Evolutionary conservation across 2,329 filamentous ascomycete species (phyloP), one percentile per base, ranked within the genome.

Genomic region (Aspergillus piperis): DNA sequence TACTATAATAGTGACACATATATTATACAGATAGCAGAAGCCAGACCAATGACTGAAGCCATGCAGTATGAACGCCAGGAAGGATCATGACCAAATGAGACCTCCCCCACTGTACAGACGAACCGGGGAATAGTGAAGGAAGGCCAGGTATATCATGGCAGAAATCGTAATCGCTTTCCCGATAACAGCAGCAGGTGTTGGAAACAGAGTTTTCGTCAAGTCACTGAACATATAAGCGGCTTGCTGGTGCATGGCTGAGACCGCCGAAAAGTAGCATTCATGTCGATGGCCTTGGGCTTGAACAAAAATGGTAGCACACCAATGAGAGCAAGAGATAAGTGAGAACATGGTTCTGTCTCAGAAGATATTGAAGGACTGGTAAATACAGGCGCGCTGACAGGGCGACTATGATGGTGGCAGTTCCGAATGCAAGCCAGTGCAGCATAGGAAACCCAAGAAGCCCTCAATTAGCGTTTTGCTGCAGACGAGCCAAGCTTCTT

Each of bases 401-500:
- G 25, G 8, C 13, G n/a, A 49, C 2, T 27, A 11, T 50, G 8
- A 13, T 17, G 8, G 8, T 27, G 47, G 15, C 15, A 17, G 7
- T n/a, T 32, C 15, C 15, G 3, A 17, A 30, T n/a, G 21, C 21
- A 23, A 49, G 3, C n/a, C 30, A 11, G 8, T 32, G 47, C 4
- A 50, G 47, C 15, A 32, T 5, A 30, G 5, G 8, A 6, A 19
- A 32, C 25, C n/a, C 15, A 15, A 19, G 25, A 15, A 32, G 27
- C 25, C 25, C 27, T 17, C 25, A 8, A 19, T 63, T 7, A 60
- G 53, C 56, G 15, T n/a, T 61, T 61, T 6, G 27, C 5, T 32
- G n/a, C 23, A 36, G 58, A 61, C n/a, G 49, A 49, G 19, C 58
- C 52, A 19, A 63, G 59, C 52, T 72, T 73, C 55, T 72, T 73